Evolutionary conservation across 2,329 filamentous ascomycete species (phyloP).

Genomic region (Colletotrichum sp.): DNA sequence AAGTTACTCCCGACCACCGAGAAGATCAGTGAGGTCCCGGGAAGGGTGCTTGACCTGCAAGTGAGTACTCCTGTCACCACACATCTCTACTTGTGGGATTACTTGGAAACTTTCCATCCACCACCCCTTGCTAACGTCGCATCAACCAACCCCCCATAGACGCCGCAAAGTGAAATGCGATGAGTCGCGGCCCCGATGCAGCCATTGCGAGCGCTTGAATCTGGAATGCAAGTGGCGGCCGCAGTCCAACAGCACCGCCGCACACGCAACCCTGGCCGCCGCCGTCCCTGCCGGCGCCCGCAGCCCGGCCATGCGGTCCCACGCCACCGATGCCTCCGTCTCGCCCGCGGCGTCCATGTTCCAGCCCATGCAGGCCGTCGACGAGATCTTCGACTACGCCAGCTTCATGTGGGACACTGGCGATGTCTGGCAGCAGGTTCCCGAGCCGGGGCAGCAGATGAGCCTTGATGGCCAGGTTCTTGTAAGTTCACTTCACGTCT

Average conservation of each 20-base stretch:
- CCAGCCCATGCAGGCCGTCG: slow-evolving; percentile 36
- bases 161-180: slow-evolving; percentile 61
- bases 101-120: background rate
- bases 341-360: slow-evolving; percentile 27
- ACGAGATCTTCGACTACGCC: slow-evolving; percentile 51
- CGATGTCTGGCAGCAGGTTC: slow-evolving; percentile 36
- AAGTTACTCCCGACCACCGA: slow-evolving; percentile 6
- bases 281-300: slow-evolving; percentile 23
- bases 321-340: slow-evolving; percentile 29
- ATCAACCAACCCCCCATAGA: slow-evolving; percentile 28
- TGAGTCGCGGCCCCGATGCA: slow-evolving; percentile 56
- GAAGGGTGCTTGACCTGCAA: slow-evolving; percentile 54
- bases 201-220: slow-evolving; percentile 57
- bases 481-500: background rate
- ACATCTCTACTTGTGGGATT: background rate
- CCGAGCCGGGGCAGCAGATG: slow-evolving; percentile 17
- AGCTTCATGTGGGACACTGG: slow-evolving; percentile 53
- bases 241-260: slow-evolving; percentile 19
- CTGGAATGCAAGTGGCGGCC: slow-evolving; percentile 57
- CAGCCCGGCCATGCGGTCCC: slow-evolving; percentile 25
- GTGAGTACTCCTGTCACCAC: slow-evolving; percentile 29
- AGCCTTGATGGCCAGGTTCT: background rate
- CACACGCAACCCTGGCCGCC: slow-evolving; percentile 25
- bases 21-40: slow-evolving; percentile 30
- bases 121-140: background rate